Base-by-base conservation (phyloP, 2,329 filamentous ascomycete species). In the Nemania sp. region DNA sequence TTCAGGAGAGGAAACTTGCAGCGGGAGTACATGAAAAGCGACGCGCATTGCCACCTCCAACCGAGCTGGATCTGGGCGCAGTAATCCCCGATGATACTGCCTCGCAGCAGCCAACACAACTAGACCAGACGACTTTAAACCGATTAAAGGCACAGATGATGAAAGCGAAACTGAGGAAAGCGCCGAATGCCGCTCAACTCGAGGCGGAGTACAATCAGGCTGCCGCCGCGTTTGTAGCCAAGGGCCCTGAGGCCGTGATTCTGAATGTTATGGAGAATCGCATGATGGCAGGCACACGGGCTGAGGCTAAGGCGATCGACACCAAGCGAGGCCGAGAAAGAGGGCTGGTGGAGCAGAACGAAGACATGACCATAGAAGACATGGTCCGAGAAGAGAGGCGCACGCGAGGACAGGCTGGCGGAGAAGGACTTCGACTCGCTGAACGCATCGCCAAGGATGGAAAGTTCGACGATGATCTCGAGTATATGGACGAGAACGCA, bases 401-500 rank as follows among this genome's bases (percentile, higher is more conserved):
- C 56, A 97, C 91, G 4, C 88, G 87, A 60, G 88, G 88, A 15
- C 87, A 91, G 70, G 80, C 81, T 3, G 91, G 90, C 43, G 92
- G 92, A 54, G 93, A 97, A 72, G 91, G 90, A 1, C 81, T 88
- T 68, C 86, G 90, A 3, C 84, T 97, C 34, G 95, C 95, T 2
- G 93, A 98, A 74, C 87, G 93, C 61, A 99, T 99, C 68, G 91
- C 93, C 55, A 96, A 96, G 73, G 95, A 99, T 75, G 85, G 78
- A 50, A 96, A 93, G 72, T 99, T 96, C 73, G 89, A 92, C 78
- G 87, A 96, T 71, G 90, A 96, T 74, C 86, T 99, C 25, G 94
- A 99, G 55, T 99, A 99, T 77, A 90, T 98, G 83, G 94, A 99
- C 73, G 95, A 98, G 69, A 98, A 99, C 72, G 95, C 95, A 15